A percentile compares a stretch with the other conserved stretches of the same genome.
Evolutionary conservation across 2,329 filamentous ascomycete genomes (phyloP).

Genomic region (Paecilomyces sp.): DNA sequence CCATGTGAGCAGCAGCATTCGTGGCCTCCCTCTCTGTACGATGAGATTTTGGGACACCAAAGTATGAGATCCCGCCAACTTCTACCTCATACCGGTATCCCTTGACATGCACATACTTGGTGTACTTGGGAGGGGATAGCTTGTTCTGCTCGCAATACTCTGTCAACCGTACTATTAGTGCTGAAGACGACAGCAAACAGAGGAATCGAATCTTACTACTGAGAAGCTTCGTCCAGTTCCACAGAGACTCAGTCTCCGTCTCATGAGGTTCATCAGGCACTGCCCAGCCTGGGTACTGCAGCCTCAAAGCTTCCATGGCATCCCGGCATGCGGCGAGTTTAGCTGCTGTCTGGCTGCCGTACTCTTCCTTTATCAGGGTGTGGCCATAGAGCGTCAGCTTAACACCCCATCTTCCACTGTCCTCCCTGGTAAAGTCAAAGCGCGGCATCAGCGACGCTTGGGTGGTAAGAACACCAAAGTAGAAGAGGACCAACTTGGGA

Average conservation of each 20-base stretch:
- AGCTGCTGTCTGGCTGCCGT: constrained; percentile 9
- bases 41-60: constrained; percentile 13
- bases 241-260: constrained; percentile 7
- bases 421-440: constrained; percentile 15
- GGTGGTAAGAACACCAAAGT: constrained; percentile 22
- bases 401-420: constrained; percentile 14
- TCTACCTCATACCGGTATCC: constrained; percentile 20
- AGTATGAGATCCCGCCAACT: constrained; percentile 12
- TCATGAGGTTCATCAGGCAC: constrained; percentile 19
- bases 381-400: constrained; percentile 23
- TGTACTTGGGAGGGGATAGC: constrained; percentile 12
- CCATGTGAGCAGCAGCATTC: constrained; percentile 21
- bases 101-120: constrained; percentile 13
- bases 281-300: constrained; percentile 16
- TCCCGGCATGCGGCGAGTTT: constrained; percentile 19
- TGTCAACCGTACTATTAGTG: constrained; percentile 6
- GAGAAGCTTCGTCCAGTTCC: constrained; percentile 23
- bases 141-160: constrained; percentile 17
- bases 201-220: constrained; percentile 14
- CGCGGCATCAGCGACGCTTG: constrained; percentile 17
- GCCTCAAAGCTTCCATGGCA: constrained; percentile 17
- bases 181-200: background rate
- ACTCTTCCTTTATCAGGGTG: constrained; percentile 12
- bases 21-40: constrained; percentile 16
- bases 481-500: constrained; percentile 18